A percentile compares a stretch with the other conserved stretches of the same genome.
These are phyloP conservation scores for Arbutus unedo DNA, from an alignment of 148 eudicot genomes.

Conservation along the genomic window DNA sequence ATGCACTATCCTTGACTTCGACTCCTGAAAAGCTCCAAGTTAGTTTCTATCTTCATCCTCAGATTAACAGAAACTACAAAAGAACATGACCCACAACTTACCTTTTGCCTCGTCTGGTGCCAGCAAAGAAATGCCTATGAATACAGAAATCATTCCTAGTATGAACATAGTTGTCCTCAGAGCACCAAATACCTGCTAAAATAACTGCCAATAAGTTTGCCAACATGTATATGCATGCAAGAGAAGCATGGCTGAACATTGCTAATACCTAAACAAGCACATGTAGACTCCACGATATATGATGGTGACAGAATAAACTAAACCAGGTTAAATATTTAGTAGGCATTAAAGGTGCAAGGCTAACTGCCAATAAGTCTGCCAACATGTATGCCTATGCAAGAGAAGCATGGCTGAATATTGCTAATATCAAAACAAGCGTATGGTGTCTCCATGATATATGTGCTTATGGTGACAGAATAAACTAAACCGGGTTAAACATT, in stretches of 20 bases:
- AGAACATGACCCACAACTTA: conserved; percentile 20
- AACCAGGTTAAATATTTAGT: neutral
- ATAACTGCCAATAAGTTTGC: conserved; percentile 11
- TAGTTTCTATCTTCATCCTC: conserved; percentile 6
- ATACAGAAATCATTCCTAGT: conserved; percentile 86
- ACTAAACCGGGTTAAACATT: neutral
- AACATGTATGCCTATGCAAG: neutral
- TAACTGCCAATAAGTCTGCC: conserved; percentile 7
- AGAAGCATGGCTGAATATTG: conserved; percentile 10
- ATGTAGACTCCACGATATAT: neutral
- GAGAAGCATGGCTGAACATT: conserved; percentile 4
- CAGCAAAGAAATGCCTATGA: conserved; percentile 87
- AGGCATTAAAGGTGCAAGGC: neutral
- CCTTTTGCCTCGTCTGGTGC: conserved; percentile 96
- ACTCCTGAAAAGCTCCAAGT: conserved; percentile 49
- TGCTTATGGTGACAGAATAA: neutral
- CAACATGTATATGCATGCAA: neutral
- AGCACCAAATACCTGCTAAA: conserved; percentile 71
- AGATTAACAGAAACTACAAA: neutral
- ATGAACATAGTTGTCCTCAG: conserved; percentile 85
- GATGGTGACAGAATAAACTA: neutral
- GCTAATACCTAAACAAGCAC: neutral
- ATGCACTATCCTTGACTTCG: conserved; percentile 63
- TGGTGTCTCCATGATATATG: neutral
- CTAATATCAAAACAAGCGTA: neutral